phyloP scores from a whole-genome alignment of 2,329 filamentous ascomycete genomes.

The Penicillium sp. region DNA sequence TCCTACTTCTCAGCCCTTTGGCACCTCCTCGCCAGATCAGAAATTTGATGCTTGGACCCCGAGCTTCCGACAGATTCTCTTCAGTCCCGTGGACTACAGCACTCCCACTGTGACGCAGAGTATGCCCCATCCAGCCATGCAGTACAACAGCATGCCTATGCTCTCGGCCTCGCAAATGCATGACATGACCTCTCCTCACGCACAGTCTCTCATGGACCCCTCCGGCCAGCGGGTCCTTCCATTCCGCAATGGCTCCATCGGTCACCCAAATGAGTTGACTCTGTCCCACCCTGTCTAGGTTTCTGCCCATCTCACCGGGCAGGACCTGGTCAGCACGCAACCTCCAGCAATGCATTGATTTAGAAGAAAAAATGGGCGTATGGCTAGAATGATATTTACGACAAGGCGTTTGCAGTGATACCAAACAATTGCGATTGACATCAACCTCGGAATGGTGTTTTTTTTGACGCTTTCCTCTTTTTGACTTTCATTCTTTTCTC shows the following conservation, averaged over 20 bases:
- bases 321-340: conserved; percentile 11
- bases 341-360: conserved; percentile 4
- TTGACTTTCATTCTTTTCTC: too few relatives aligned
- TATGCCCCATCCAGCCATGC: conserved; percentile 22
- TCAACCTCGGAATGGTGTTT: conserved; percentile 8
- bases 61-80: conserved; percentile 30
- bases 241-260: conserved; percentile 30
- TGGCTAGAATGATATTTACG: conserved; percentile 22
- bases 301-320: conserved; percentile 9
- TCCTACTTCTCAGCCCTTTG: conserved; percentile 21
- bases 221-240: conserved; percentile 17
- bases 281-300: conserved; percentile 16
- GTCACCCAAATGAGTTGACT: conserved; percentile 24
- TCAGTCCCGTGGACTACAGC: conserved; percentile 28
- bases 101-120: conserved; percentile 16
- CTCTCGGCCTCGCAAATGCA: conserved; percentile 19
- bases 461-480: not conserved
- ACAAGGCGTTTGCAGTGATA: conserved; percentile 21
- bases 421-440: conserved; percentile 13
- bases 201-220: conserved; percentile 17
- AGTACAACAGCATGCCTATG: conserved; percentile 25
- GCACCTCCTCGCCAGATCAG: conserved; percentile 18
- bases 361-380: conserved; percentile 3
- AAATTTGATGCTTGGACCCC: conserved; percentile 29
- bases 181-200: conserved; percentile 20